A percentile compares a stretch with the other conserved stretches of the same genome.
These are phyloP conservation scores for Sporobolomyces roseus DNA, from an alignment of 768 basidiomycete species.

Conservation along the genomic window DNA sequence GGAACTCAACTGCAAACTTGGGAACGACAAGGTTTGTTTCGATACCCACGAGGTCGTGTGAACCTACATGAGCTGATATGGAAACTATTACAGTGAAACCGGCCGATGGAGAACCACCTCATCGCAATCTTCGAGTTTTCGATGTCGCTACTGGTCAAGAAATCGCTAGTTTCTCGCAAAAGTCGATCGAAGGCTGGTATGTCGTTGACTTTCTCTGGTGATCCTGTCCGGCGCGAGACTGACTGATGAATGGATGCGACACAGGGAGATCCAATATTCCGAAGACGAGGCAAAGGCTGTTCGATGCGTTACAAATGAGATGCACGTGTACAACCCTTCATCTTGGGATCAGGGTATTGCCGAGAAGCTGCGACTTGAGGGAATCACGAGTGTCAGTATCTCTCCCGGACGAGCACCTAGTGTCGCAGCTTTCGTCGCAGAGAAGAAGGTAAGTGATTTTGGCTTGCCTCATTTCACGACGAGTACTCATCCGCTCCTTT, in stretches of 20 bases:
- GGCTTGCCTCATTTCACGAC: background rate
- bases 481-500: background rate
- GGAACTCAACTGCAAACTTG: conserved; percentile 92
- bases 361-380: conserved; percentile 78
- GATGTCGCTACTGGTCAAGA: conserved; percentile 79
- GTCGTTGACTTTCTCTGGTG: conserved; percentile 28
- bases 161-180: conserved; percentile 80
- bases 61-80: no score
- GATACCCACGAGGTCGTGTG: background rate
- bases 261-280: conserved; percentile 74
- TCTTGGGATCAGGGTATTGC: conserved; percentile 73
- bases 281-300: conserved; percentile 81
- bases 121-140: conserved; percentile 92
- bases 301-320: conserved; percentile 71
- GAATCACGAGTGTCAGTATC: conserved; percentile 68
- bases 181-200: conserved; percentile 80
- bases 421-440: conserved; percentile 85
- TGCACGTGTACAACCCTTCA: conserved; percentile 76
- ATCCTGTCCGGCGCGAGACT: no score
- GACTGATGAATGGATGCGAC: conserved; percentile 7
- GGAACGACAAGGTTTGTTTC: conserved; percentile 69
- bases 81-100: conserved; percentile 76
- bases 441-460: conserved; percentile 71
- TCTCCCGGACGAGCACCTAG: conserved; percentile 82
- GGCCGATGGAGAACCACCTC: conserved; percentile 74